Base-by-base conservation (phyloP, 1,284 basidiomycete species). In the Ganoderma lingzhi region DNA sequence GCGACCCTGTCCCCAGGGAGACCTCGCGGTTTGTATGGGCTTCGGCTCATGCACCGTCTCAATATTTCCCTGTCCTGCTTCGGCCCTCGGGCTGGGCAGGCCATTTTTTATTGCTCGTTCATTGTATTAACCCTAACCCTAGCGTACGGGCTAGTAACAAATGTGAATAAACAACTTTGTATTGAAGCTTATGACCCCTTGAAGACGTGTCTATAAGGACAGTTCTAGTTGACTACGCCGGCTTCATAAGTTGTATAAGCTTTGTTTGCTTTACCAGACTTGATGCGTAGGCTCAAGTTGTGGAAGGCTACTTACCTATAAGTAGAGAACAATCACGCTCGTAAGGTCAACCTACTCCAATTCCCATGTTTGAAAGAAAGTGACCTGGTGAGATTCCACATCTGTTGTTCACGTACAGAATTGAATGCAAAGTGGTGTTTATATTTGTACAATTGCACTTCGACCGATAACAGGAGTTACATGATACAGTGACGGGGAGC, bases 11-110 rank as follows among this genome's bases (percentile, higher is more conserved):
- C 87, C 88, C 61, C 80, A 80, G 77, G 75, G 79, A 77, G 75
- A 63, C 71, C 80, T 80, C 80, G 81, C 79, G 84, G 85, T 80
- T 88, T 89, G 88, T 88, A 86, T 87, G 87, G 79, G 85, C 85
- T 87, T 85, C 82, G 87, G 87, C 82, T 84, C 84, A 87, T 89
- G 87, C 86, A 89, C 83, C 83, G 86, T 90, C 88, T 82, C 74
- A 89, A 90, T 90, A 90, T 90, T 90, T 90, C 82, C 87, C 88
- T 82, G 87, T 87, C 84, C 85, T 82, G 82, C 83, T 85, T 82
- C 78, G 84, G 85, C 86, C 87, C 78, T 80, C 78, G 78, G 78
- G 78, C 78, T 79, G 78, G 78, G 78, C 75, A 75, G 78, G 78
- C 78, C 78, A 39, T 73, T 77, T 70, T 76, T 79, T 77, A 77